Base-by-base conservation (phyloP, 169 alveolate genomes). In the Plasmodium berghei region DNA sequence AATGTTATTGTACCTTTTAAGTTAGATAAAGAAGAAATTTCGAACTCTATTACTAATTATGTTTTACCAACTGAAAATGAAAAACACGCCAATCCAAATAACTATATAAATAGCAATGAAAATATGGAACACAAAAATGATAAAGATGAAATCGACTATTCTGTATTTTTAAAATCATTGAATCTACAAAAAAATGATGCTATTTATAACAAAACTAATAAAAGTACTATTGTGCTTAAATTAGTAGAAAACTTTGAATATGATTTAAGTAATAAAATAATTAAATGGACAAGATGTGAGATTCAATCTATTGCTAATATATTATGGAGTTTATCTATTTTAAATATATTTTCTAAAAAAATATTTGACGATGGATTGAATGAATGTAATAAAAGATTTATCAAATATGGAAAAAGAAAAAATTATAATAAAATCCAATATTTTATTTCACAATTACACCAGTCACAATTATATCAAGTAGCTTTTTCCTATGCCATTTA, bases 321-420 rank as follows among this genome's bases (percentile, higher is more conserved):
- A 52, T 69, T 77, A 69, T 77, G 89, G 89, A 77, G 89, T 42
- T 58, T 77, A 16, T 77, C 89, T 22, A 63, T 77, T 10, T 63
- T 77, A 70, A 77, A 77, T 58, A 40, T 77, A 16, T 77, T 62
- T 69, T 40, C 89, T 34, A 77, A 40, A 42, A 26, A 22, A 20
- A 26, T 77, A 20, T 63, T 77, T 63, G 89, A 77, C 48, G 55
- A 77, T 58, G 89, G 77, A 40, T 56, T 77, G 16, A 34, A 49
- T 58, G 89, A 77, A 77, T 77, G 89, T 64, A 77, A 77, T 64
- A 77, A 77, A 69, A 77, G 89, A 18, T 77, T 77, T 77, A 77
- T 77, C 8, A 77, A 48, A 26, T 63, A 54, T 63, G 70, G 77
- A 3, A 77, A 63, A 64, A 77, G 66, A 77, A 77, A 63, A 28